Evolutionary conservation across 148 eudicot species (phyloP).

Genomic region (Chenopodium album): DNA sequence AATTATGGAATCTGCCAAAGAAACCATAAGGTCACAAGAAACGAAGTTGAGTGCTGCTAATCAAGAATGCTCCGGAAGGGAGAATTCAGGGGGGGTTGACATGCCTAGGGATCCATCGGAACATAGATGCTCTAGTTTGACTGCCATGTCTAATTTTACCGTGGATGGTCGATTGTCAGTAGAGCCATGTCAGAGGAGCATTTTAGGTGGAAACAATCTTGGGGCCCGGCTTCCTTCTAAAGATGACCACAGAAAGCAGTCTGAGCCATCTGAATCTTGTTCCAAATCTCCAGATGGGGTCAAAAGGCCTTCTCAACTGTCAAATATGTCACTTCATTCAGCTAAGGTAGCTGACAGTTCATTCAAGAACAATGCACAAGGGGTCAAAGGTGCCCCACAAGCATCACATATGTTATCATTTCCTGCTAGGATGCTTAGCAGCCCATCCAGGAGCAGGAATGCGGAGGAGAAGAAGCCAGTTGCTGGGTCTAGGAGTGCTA

Average conservation of each 20-base stretch:
- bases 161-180: conserved; percentile 25
- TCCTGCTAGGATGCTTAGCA: conserved; percentile 33
- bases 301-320: conserved; percentile 23
- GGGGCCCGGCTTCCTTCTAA: conserved; percentile 28
- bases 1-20: conserved; percentile 30
- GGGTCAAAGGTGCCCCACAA: conserved; percentile 26
- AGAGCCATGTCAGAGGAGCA: conserved; percentile 27
- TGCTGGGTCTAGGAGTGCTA: conserved; percentile 28
- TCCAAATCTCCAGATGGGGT: conserved; percentile 21
- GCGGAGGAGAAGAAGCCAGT: conserved; percentile 36
- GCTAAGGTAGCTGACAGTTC: conserved; percentile 29
- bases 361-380: conserved; percentile 26
- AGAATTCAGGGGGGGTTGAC: conserved; percentile 23
- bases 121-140: conserved; percentile 24
- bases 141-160: conserved; percentile 24
- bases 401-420: conserved; percentile 19
- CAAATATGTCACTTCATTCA: conserved; percentile 20
- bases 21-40: conserved; percentile 28
- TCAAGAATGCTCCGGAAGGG: conserved; percentile 27
- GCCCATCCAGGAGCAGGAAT: conserved; percentile 40
- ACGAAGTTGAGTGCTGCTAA: conserved; percentile 18
- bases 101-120: conserved; percentile 34
- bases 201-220: conserved; percentile 23
- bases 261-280: conserved; percentile 25
- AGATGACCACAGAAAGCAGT: conserved; percentile 16